phyloP scores from a whole-genome alignment of 140 eudicot genomes.

The Artemisia princeps region DNA sequence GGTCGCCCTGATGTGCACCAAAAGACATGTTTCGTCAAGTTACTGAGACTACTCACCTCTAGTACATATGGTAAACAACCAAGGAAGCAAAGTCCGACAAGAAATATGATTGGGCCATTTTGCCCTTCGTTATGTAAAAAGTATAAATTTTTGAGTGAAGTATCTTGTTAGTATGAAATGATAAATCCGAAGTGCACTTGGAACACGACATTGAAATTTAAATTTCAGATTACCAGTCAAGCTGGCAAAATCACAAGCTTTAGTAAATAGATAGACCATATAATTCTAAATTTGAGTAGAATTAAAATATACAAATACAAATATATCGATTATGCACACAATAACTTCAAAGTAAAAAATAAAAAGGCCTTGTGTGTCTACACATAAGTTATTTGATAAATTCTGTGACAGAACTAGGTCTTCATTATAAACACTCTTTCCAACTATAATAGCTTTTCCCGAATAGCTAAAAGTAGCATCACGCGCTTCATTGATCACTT shows the following conservation, averaged over 20 bases:
- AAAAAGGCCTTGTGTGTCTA: neutral
- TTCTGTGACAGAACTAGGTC: neutral
- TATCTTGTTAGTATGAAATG: too few relatives aligned
- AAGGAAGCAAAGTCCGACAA: too few relatives aligned
- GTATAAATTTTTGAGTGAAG: too few relatives aligned
- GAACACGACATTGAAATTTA: slow-evolving; percentile 10
- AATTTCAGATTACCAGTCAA: slow-evolving; percentile 12
- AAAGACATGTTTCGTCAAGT: too few relatives aligned
- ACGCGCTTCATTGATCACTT: slow-evolving; percentile 7
- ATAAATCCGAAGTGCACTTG: neutral
- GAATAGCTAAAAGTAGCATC: slow-evolving; percentile 14
- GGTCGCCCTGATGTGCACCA: too few relatives aligned
- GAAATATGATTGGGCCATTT: too few relatives aligned
- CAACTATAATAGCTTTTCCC: slow-evolving; percentile 6
- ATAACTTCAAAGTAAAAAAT: slow-evolving; percentile 9
- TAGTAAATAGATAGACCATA: neutral
- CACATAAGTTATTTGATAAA: neutral
- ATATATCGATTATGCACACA: slow-evolving; percentile 27
- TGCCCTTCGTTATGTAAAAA: too few relatives aligned
- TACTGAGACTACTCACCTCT: too few relatives aligned
- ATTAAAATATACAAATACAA: slow-evolving; percentile 21
- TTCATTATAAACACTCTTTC: slow-evolving; percentile 21
- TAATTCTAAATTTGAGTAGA: slow-evolving; percentile 11
- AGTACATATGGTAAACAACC: too few relatives aligned
- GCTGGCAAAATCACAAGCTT: slow-evolving; percentile 1